phyloP scores from a whole-genome alignment of 345 rosid genomes.

The Gossypium stocksii region DNA sequence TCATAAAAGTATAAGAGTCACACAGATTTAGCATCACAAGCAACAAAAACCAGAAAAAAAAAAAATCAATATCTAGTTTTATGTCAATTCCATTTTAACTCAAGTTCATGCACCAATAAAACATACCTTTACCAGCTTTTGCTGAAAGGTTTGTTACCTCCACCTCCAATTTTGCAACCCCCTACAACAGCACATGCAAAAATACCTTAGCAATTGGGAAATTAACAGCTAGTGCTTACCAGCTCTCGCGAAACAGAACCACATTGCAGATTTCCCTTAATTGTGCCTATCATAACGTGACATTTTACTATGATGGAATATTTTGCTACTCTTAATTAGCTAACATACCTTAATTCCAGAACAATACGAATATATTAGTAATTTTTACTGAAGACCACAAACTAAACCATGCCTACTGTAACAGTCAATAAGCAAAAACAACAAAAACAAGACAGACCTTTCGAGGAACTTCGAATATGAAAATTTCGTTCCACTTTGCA shows the following conservation, averaged over 20 bases:
- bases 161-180: constrained; percentile 81
- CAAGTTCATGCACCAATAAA: constrained; percentile 12
- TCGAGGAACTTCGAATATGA: constrained; percentile 90
- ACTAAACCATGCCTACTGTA: not conserved
- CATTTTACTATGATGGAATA: not conserved
- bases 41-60: not conserved
- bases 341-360: not conserved
- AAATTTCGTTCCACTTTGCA: constrained; percentile 91
- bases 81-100: not conserved
- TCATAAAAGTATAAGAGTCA: not conserved
- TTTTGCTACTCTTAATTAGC: not conserved
- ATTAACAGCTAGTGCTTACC: not conserved
- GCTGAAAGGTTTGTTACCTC: constrained; percentile 99
- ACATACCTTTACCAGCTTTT: constrained; percentile 96
- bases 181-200: constrained; percentile 41
- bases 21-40: constrained; percentile 5
- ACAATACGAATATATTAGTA: not conserved
- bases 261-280: not conserved
- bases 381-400: not conserved
- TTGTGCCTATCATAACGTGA: not conserved
- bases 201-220: not conserved
- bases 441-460: constrained; percentile 38
- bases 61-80: not conserved
- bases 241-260: not conserved
- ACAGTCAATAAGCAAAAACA: not conserved